Evolutionary conservation across 2,329 filamentous ascomycete species (phyloP).

Genomic region (Talaromyces funiculosus): DNA sequence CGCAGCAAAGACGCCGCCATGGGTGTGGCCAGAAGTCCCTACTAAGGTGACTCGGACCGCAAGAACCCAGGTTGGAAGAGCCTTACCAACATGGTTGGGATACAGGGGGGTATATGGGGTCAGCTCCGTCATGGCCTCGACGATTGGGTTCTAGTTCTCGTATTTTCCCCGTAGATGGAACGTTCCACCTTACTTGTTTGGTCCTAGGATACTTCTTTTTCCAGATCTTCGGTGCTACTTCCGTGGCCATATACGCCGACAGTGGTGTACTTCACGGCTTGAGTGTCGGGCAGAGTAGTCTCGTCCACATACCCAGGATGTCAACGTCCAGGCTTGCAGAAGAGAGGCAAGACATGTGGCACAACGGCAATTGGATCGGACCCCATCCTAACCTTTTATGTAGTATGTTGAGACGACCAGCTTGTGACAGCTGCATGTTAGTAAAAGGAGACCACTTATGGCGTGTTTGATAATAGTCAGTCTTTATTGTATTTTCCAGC

Average conservation of each 20-base stretch:
- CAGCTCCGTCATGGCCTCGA: constrained; percentile 37
- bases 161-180: constrained; percentile 31
- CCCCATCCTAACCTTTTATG: no score
- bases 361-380: no score
- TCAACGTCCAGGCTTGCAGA: no score
- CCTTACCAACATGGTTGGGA: constrained; percentile 40
- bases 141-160: constrained; percentile 40
- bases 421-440: no score
- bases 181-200: constrained; percentile 32
- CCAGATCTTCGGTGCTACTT: constrained; percentile 27
- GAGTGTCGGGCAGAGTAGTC: no score
- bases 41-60: constrained; percentile 25
- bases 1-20: constrained; percentile 28
- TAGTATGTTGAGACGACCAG: no score
- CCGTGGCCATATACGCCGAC: constrained; percentile 40
- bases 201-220: constrained; percentile 35
- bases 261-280: constrained; percentile 36
- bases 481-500: no score
- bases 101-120: constrained; percentile 39
- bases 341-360: no score
- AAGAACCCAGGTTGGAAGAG: constrained; percentile 41
- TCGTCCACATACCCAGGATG: constrained; percentile 37
- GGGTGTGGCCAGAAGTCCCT: constrained; percentile 28
- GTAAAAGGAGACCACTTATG: no score
- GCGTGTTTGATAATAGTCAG: no score